Evolutionary conservation across 2,329 filamentous ascomycete genomes (phyloP), one percentile per base, ranked within the genome.

Genomic region (Aspergillus thermomutatus): DNA sequence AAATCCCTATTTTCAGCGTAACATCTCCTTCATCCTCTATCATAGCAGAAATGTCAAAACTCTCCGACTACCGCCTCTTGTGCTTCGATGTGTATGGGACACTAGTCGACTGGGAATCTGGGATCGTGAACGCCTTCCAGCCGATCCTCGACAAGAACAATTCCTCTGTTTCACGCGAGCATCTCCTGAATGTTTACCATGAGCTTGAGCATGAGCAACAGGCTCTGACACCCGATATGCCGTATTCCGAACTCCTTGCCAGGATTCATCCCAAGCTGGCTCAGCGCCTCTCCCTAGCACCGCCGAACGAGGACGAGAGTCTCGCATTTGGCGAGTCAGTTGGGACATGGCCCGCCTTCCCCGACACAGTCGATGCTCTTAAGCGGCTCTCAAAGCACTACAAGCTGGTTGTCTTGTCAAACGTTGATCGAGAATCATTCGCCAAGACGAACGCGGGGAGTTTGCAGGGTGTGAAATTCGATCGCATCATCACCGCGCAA

Each of bases 41-140:
- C 2, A 37, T 37, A 37, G 5, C 41, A 45, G n/a, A 7, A 49
- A 72, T 71, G 67, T 55, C 66, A 19, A 51, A 51, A 37, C 64
- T 74, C 21, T 63, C 65, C 8, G 67, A 75, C 53, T 82, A 79
- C 69, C 74, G 73, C 25, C 73, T 83, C 57, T 82, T 91, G 50
- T 86, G 85, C 66, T 91, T 92, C 74, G 89, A 93, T 74, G 86
- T 89, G 77, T 92, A 90, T 72, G 89, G 89, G 71, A 93, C 90
- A 0, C 81, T 92, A 3, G 84, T 92, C 58, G 88, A 92, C 77
- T 91, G 88, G 88, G 87, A 91, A 70, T 70, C 76, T n/a, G 88
- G 88, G 57, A 82, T 91, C 55, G 72, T 82, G 52, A 62, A 72
- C 2, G 79, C 82, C 3, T 78, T 91, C 1, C 56, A 72, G 34